A percentile compares a stretch with the other conserved stretches of the same genome.
Evolutionary conservation across 257 asterid genomes (phyloP).

Genomic region (Capsicum baccatum): DNA sequence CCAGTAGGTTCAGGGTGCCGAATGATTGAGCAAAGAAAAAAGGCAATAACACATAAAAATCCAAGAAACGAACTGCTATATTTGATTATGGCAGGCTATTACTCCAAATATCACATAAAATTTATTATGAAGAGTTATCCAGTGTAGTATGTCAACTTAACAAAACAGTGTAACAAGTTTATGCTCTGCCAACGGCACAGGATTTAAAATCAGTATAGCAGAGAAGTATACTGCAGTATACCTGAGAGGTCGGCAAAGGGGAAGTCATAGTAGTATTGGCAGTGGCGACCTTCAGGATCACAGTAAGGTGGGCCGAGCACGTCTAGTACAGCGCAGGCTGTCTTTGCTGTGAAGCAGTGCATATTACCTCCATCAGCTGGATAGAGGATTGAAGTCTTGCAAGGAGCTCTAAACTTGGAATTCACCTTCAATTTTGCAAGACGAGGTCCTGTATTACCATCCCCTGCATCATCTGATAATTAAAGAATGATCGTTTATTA

Average conservation of each 20-base stretch:
- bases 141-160: background rate
- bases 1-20: background rate
- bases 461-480: constrained; percentile 33
- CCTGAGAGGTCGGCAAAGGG: constrained; percentile 51
- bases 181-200: background rate
- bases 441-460: constrained; percentile 37
- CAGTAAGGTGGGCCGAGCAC: constrained; percentile 92
- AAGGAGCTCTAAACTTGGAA: constrained; percentile 66
- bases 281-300: constrained; percentile 87
- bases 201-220: background rate
- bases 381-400: constrained; percentile 66
- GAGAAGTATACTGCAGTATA: constrained; percentile 1
- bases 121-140: background rate
- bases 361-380: constrained; percentile 86
- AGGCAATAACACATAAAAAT: background rate
- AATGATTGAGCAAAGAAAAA: background rate
- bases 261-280: constrained; percentile 65
- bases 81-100: background rate
- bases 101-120: background rate
- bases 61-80: background rate
- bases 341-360: constrained; percentile 79
- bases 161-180: background rate
- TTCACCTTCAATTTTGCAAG: constrained; percentile 69
- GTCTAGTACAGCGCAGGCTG: constrained; percentile 84
- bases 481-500: background rate